Conservation (phyloP, 179 eudicot species). For the Monotropa hypopitys region DNA sequence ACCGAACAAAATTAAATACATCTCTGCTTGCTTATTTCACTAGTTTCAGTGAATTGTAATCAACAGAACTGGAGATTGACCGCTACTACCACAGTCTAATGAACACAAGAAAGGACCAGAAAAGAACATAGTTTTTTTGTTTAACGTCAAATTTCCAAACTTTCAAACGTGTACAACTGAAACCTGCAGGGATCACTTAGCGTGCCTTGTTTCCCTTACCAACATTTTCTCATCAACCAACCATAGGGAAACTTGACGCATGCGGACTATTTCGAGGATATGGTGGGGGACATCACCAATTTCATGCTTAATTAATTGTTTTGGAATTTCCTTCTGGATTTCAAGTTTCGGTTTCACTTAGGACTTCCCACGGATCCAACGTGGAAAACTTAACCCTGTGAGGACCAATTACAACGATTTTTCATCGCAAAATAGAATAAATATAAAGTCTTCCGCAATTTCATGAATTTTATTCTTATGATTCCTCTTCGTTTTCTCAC, state of each 20-base stretch:
- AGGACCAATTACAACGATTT: neutral
- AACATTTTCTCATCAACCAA: slow-evolving; percentile 4
- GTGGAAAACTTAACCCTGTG: neutral
- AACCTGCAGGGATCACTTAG: neutral
- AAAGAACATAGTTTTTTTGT: neutral
- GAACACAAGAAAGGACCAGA: neutral
- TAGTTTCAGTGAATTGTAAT: neutral
- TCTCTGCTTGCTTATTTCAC: neutral
- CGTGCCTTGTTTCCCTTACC: neutral
- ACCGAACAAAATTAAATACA: neutral
- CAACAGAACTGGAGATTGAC: neutral
- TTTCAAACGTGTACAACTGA: neutral
- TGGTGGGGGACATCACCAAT: neutral
- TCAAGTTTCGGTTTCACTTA: neutral
- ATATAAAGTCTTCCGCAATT: neutral
- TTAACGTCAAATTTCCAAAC: neutral
- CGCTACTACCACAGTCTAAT: neutral
- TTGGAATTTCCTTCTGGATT: neutral
- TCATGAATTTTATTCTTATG: neutral
- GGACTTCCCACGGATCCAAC: neutral
- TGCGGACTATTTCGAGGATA: neutral
- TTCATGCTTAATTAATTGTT: neutral
- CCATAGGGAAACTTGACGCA: neutral
- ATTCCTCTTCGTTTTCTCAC: slow-evolving; percentile 17
- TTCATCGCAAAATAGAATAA: neutral